Conservation (phyloP, 306 rosid species). For the Castanea sativa region DNA sequence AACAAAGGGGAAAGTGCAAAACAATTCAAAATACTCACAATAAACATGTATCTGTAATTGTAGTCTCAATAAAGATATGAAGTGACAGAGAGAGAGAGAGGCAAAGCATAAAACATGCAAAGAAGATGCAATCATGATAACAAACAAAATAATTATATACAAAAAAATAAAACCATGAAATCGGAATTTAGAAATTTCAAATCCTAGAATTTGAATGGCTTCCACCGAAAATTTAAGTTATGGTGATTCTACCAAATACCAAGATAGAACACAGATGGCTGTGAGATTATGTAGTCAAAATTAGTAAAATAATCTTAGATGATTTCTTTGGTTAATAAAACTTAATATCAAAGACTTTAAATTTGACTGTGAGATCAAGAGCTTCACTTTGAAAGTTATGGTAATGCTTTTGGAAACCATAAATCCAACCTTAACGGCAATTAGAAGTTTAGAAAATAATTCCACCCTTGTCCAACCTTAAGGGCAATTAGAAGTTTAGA, state of each 20-base stretch:
- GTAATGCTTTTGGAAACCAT: background rate
- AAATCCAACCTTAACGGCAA: background rate
- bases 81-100: background rate
- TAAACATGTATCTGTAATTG: background rate
- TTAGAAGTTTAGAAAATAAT: background rate
- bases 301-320: background rate
- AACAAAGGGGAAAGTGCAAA: background rate
- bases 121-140: background rate
- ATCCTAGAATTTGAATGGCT: background rate
- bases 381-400: background rate
- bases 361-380: background rate
- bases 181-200: background rate
- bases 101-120: background rate
- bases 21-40: background rate
- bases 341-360: background rate
- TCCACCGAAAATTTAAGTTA: background rate
- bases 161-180: background rate
- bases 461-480: background rate
- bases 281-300: no score
- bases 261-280: no score
- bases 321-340: background rate
- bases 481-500: background rate
- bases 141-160: background rate
- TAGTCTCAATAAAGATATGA: background rate
- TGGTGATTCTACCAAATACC: background rate